Conservation (phyloP, 306 rosid species). For the Citrullus colocynthis region DNA sequence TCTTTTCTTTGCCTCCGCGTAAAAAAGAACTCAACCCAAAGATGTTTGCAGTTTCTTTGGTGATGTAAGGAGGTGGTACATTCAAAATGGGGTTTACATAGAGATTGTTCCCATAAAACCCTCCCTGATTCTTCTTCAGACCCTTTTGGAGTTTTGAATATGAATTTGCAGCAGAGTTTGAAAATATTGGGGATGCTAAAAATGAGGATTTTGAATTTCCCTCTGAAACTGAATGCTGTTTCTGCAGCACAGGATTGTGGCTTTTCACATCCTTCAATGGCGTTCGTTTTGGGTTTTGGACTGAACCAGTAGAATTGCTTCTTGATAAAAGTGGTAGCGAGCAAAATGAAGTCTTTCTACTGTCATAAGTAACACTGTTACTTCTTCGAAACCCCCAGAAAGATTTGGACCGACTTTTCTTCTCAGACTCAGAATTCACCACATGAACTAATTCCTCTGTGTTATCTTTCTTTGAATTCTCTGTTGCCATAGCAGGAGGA, state of each 20-base stretch:
- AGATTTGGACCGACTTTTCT: constrained; percentile 43
- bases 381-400: constrained; percentile 88
- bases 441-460: constrained; percentile 14
- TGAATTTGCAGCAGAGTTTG: constrained; percentile 13
- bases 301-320: constrained; percentile 77
- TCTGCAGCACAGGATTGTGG: constrained; percentile 12
- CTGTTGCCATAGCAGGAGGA: constrained; percentile 24
- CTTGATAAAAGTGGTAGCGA: constrained; percentile 48
- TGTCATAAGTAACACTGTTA: constrained; percentile 53
- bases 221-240: constrained; percentile 19
- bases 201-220: constrained; percentile 17
- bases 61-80: constrained; percentile 62
- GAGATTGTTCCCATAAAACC: constrained; percentile 36
- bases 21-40: constrained; percentile 66
- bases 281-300: constrained; percentile 29
- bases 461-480: constrained; percentile 27
- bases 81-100: constrained; percentile 60
- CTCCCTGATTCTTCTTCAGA: constrained; percentile 53
- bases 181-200: constrained; percentile 17
- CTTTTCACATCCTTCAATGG: constrained; percentile 23
- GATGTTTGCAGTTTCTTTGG: constrained; percentile 52
- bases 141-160: constrained; percentile 32
- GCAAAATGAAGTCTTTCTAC: constrained; percentile 29
- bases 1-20: constrained; percentile 47
- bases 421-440: constrained; percentile 15